phyloP scores from a whole-genome alignment of 441 rosid genomes.

The Erysimum cheiri region DNA sequence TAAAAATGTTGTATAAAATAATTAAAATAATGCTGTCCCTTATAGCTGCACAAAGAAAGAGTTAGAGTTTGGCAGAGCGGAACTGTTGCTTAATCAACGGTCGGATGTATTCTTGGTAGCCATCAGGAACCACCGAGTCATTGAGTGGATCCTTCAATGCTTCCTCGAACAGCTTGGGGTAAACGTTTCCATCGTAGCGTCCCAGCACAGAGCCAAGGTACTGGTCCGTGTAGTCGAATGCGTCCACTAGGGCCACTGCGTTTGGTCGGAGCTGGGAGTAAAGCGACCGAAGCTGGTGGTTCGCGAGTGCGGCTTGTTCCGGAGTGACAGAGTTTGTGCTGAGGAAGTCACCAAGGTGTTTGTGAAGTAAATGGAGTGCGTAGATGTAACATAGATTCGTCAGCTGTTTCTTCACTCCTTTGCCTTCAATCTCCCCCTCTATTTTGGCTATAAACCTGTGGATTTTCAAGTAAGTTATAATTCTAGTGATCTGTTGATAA shows the following conservation, averaged over 20 bases:
- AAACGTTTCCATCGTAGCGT: constrained; percentile 80
- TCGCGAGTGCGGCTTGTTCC: constrained; percentile 73
- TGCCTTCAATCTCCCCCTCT: constrained; percentile 71
- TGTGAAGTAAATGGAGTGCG: constrained; percentile 70
- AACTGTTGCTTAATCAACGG: constrained; percentile 70
- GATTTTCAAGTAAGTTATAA: neutral
- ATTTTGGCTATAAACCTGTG: constrained; percentile 77
- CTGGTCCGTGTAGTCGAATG: constrained; percentile 81
- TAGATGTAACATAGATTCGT: constrained; percentile 66
- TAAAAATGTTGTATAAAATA: neutral
- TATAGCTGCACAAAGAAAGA: neutral
- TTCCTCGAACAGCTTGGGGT: constrained; percentile 74
- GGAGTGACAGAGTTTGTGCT: constrained; percentile 67
- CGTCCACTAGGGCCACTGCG: constrained; percentile 81
- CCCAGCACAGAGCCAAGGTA: constrained; percentile 76
- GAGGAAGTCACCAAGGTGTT: constrained; percentile 76
- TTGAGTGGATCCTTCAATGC: constrained; percentile 94
- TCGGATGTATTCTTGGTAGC: constrained; percentile 69
- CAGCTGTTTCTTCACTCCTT: constrained; percentile 70
- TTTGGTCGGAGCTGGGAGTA: constrained; percentile 80
- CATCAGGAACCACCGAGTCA: constrained; percentile 83
- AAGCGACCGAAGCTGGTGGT: constrained; percentile 68
- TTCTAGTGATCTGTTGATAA: neutral
- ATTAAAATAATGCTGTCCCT: neutral
- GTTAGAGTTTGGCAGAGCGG: constrained; percentile 36